A percentile compares a stretch with the other conserved stretches of the same genome.
phyloP scores from a whole-genome alignment of 2,329 filamentous ascomycete genomes.

The Curvularia spicifera region DNA sequence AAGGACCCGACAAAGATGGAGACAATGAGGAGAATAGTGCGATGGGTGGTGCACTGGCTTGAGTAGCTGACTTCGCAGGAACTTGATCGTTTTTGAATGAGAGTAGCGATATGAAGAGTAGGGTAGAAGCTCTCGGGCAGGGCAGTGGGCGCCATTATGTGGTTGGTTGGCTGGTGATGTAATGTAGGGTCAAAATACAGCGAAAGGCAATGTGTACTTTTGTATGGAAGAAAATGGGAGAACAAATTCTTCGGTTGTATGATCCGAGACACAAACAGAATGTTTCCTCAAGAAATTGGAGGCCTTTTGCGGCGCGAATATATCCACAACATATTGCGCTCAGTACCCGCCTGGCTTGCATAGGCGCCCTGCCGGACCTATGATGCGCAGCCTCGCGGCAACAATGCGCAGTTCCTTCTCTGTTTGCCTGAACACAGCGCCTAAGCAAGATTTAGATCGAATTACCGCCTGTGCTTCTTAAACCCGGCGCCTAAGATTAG shows the following conservation, averaged over 20 bases:
- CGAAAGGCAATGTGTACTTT: background rate
- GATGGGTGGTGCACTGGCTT: slow-evolving; percentile 25
- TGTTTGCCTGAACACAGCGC: slow-evolving; percentile 9
- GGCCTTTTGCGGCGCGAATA: background rate
- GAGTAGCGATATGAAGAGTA: background rate
- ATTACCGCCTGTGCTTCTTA: background rate
- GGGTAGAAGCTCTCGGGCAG: background rate
- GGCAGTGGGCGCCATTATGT: slow-evolving; percentile 17
- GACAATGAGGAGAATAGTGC: slow-evolving; percentile 30
- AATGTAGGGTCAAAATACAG: background rate
- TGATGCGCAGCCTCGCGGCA: slow-evolving; percentile 14
- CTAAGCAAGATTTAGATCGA: slow-evolving; percentile 6
- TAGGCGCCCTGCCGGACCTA: slow-evolving; percentile 1
- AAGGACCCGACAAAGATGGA: slow-evolving; percentile 26
- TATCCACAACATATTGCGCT: slow-evolving; percentile 11
- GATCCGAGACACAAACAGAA: background rate
- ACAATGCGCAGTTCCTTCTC: slow-evolving; percentile 1
- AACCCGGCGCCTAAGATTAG: background rate
- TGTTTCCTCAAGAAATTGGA: background rate
- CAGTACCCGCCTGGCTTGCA: background rate
- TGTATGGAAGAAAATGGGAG: background rate
- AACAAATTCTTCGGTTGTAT: background rate
- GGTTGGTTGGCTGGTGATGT: background rate
- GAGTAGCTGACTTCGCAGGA: slow-evolving; percentile 21
- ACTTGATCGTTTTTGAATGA: slow-evolving; percentile 20